phyloP scores from a whole-genome alignment of 208 protist genomes.

The Leishmania braziliensis region DNA sequence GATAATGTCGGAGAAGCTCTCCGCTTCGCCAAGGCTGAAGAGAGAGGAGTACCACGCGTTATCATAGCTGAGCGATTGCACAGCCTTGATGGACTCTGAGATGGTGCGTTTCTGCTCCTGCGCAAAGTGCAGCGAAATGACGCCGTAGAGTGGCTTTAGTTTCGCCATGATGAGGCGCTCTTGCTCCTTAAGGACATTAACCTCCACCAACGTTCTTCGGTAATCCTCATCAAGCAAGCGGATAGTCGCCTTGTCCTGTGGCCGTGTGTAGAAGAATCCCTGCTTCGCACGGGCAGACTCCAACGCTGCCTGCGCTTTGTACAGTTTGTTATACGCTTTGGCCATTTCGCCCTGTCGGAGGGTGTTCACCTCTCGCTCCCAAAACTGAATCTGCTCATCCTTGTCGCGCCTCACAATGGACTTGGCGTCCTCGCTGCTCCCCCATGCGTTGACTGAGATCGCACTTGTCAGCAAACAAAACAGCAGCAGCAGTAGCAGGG shows the following conservation, averaged over 20 bases:
- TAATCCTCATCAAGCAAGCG: slow-evolving; percentile 79
- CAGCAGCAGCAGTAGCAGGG: slow-evolving; percentile 17
- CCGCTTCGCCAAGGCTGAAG: slow-evolving; percentile 63
- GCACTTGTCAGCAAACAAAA: slow-evolving; percentile 4
- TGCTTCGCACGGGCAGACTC: slow-evolving; percentile 47
- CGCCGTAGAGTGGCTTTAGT: slow-evolving; percentile 88
- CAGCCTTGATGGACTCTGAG: slow-evolving; percentile 44
- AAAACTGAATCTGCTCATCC: slow-evolving; percentile 70
- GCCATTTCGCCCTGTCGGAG: slow-evolving; percentile 47
- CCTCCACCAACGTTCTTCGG: slow-evolving; percentile 37
- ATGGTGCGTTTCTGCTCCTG: slow-evolving; percentile 80
- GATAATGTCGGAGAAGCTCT: slow-evolving; percentile 80
- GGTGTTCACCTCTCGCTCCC: slow-evolving; percentile 49
- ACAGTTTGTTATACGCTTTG: slow-evolving; percentile 38
- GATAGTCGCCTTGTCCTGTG: slow-evolving; percentile 67
- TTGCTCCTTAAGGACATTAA: slow-evolving; percentile 55
- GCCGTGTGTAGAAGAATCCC: slow-evolving; percentile 72
- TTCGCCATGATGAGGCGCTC: slow-evolving; percentile 76
- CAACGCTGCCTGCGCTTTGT: slow-evolving; percentile 45
- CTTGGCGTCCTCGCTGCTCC: slow-evolving; percentile 12
- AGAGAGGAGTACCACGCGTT: slow-evolving; percentile 85
- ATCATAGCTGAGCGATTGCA: slow-evolving; percentile 79
- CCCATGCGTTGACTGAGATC: not conserved
- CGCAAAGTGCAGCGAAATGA: slow-evolving; percentile 74
- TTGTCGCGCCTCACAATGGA: slow-evolving; percentile 47